phyloP scores from a whole-genome alignment of 2,329 filamentous ascomycete genomes.

The Aspergillus arachidicola region DNA sequence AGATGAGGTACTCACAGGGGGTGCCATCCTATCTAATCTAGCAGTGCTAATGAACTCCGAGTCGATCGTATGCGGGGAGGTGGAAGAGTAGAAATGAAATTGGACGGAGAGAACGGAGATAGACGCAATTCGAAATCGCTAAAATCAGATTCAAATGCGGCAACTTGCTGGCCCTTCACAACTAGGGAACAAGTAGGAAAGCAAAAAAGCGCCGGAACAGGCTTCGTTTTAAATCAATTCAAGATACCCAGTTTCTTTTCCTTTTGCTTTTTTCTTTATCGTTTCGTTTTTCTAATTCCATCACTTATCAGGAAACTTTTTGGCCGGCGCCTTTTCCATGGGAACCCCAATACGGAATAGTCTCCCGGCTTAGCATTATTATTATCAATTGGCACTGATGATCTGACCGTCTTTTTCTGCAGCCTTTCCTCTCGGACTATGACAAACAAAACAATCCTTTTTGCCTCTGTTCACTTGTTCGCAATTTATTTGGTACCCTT shows the following conservation, averaged over 20 bases:
- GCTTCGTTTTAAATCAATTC: not conserved
- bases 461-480: not conserved
- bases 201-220: no score
- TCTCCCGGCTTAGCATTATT: not conserved
- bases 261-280: not conserved
- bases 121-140: not conserved
- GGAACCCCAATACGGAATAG: not conserved
- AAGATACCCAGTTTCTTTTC: not conserved
- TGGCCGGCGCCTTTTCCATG: not conserved
- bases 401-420: slow-evolving; percentile 9
- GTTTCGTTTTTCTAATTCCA: not conserved
- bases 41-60: slow-evolving; percentile 4
- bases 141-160: not conserved
- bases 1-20: slow-evolving; percentile 26
- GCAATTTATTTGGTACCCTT: not conserved
- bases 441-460: not conserved
- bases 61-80: slow-evolving; percentile 22
- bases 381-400: not conserved
- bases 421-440: not conserved
- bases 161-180: not conserved
- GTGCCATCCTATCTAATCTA: slow-evolving; percentile 26
- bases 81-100: slow-evolving; percentile 10
- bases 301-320: not conserved
- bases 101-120: not conserved
- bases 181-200: not conserved